Base-by-base conservation (phyloP, 768 basidiomycete genomes). In the Xerocomellus amylosporus region DNA sequence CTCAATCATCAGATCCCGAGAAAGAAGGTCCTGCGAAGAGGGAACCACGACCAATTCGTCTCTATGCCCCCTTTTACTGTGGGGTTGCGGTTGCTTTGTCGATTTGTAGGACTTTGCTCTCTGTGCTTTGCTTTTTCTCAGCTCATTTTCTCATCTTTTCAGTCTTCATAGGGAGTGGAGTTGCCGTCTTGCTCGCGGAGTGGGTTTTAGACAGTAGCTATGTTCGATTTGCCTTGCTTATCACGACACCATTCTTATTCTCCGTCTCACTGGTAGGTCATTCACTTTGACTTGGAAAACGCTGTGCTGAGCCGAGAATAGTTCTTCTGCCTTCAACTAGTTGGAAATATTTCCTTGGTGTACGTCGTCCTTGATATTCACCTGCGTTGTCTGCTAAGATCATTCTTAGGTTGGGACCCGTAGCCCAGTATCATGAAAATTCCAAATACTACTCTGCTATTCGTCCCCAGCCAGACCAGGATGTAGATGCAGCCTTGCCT, bases 401-500 rank as follows among this genome's bases (percentile, higher is more conserved):
- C 37, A 3, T 37, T 2, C 37, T 17, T 53, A 88, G 87, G 41
- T 58, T 93, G 56, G 91, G 91, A 28, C 92, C 92, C 9, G 87
- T 94, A 22, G 83, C 90, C 2, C 92, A 93, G 59, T 90, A 84
- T 70, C 83, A 88, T 61, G 85, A 92, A 66, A 93, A 93, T 66
- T 91, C 89, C 0, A 82, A 76, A 46, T 94, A 87, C 71, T 94
- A 90, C 67, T 90, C 88, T 22, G 87, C 89, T 8, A 65, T 82
- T 49, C 76, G 76, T 34, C 86, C 88, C 5, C 73, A 70, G 15
- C 73, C 84, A 2, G 83, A 86, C 64, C 77, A 77, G 38, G 82
- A 80, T 10, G 76, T 90, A 42, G 87, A 89, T 61, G 62, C 74
- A 10, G 76, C 74, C 31, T 74, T 91, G 28, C 89, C 88, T 9